phyloP scores from a whole-genome alignment of 257 asterid species.

The Cruciata laevipes region DNA sequence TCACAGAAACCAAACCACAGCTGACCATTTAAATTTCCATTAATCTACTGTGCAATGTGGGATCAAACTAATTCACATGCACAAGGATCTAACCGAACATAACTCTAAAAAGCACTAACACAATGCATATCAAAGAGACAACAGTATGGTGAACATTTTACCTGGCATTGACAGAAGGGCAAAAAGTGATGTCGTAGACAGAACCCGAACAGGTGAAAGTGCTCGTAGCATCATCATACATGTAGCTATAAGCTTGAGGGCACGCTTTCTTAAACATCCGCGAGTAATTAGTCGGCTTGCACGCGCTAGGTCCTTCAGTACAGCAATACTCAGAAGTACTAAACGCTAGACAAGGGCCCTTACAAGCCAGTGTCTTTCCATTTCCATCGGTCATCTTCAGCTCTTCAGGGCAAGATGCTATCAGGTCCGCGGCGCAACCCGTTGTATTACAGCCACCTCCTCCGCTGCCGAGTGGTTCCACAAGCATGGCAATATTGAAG shows the following conservation, averaged over 20 bases:
- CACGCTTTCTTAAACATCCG: constrained; percentile 64
- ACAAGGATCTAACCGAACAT: not conserved
- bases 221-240: constrained; percentile 68
- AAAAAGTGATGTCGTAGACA: constrained; percentile 57
- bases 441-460: constrained; percentile 56
- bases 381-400: constrained; percentile 42
- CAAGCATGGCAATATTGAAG: constrained; percentile 78
- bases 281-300: constrained; percentile 67
- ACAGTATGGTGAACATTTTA: not conserved
- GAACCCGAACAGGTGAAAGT: constrained; percentile 69
- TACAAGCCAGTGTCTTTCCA: constrained; percentile 59
- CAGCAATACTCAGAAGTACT: constrained; percentile 65
- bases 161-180: constrained; percentile 82
- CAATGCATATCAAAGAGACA: not conserved
- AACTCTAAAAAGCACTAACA: not conserved
- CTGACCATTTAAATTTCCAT: too few relatives aligned
- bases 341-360: constrained; percentile 84
- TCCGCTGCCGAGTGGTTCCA: constrained; percentile 69
- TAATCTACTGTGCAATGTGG: not conserved
- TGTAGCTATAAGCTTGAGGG: constrained; percentile 80
- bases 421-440: constrained; percentile 62
- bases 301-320: constrained; percentile 32
- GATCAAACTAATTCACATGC: not conserved
- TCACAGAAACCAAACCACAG: too few relatives aligned
- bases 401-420: constrained; percentile 64